phyloP scores from a whole-genome alignment of 768 basidiomycete genomes.

The Vararia minispora region DNA sequence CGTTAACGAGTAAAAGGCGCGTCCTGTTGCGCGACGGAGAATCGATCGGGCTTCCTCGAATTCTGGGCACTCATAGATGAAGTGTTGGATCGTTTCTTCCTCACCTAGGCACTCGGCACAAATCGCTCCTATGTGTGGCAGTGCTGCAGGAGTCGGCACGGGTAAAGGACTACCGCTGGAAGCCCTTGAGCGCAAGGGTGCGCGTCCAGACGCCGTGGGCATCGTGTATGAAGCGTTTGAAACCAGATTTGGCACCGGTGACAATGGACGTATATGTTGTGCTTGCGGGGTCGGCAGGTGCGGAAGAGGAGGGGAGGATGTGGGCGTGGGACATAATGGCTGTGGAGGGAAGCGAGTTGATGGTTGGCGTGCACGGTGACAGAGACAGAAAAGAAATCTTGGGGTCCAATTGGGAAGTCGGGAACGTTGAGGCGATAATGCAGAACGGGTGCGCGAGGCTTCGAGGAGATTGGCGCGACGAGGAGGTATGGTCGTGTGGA shows the following conservation, averaged over 20 bases:
- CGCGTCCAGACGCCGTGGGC: slow-evolving; percentile 49
- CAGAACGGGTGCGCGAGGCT: slow-evolving; percentile 46
- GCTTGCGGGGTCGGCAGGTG: slow-evolving; percentile 4
- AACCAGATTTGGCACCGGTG: slow-evolving; percentile 36
- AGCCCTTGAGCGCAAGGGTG: slow-evolving; percentile 55
- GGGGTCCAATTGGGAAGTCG: slow-evolving; percentile 51
- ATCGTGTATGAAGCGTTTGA: slow-evolving; percentile 37
- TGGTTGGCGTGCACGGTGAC: slow-evolving; percentile 51
- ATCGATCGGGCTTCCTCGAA: too few species aligned
- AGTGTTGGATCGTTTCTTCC: too few species aligned
- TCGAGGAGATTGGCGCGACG: slow-evolving; percentile 38
- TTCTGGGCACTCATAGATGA: too few species aligned
- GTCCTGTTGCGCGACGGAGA: too few species aligned
- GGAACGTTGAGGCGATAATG: slow-evolving; percentile 51
- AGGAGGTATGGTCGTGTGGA: slow-evolving; percentile 23
- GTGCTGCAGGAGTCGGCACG: too few species aligned
- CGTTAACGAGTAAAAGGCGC: too few species aligned
- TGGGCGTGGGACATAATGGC: slow-evolving; percentile 12
- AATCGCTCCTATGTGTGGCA: too few species aligned
- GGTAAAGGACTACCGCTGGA: too few species aligned
- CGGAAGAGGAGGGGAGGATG: slow-evolving; percentile 2
- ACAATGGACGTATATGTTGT: slow-evolving; percentile 34
- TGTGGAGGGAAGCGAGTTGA: slow-evolving; percentile 40
- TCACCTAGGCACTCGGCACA: too few species aligned
- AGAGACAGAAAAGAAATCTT: slow-evolving; percentile 59